Evolutionary conservation across 148 eudicot species (phyloP).

Genomic region (Bassia scoparia): DNA sequence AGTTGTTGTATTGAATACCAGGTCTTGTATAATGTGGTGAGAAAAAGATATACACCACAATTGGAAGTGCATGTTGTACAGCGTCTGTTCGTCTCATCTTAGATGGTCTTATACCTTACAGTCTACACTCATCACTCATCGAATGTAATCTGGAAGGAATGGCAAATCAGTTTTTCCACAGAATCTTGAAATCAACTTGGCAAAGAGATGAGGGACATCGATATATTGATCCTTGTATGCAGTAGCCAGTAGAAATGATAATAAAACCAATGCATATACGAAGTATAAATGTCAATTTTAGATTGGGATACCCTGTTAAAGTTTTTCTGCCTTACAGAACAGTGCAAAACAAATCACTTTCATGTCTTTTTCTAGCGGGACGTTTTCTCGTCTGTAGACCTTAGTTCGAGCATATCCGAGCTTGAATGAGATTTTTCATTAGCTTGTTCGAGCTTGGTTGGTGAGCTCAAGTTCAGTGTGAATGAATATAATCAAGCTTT

Average conservation of each 20-base stretch:
- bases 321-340: no score
- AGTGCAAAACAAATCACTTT: no score
- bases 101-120: not conserved
- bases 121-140: conserved; percentile 1
- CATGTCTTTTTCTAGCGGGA: no score
- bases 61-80: conserved; percentile 20
- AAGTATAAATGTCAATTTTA: not conserved
- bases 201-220: not conserved
- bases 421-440: no score
- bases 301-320: not conserved
- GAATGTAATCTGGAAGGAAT: conserved; percentile 14
- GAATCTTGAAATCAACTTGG: not conserved
- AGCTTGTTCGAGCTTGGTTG: no score
- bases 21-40: conserved; percentile 21
- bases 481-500: no score
- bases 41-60: conserved; percentile 13
- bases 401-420: no score
- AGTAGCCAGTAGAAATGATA: not conserved
- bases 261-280: not conserved
- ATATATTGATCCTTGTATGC: not conserved
- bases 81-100: conserved; percentile 6
- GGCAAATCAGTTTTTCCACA: not conserved
- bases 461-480: no score
- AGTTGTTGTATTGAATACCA: not conserved
- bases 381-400: no score